A percentile compares a stretch with the other conserved stretches of the same genome.
phyloP scores from a whole-genome alignment of 257 asterid genomes.

The Eucommia ulmoides region DNA sequence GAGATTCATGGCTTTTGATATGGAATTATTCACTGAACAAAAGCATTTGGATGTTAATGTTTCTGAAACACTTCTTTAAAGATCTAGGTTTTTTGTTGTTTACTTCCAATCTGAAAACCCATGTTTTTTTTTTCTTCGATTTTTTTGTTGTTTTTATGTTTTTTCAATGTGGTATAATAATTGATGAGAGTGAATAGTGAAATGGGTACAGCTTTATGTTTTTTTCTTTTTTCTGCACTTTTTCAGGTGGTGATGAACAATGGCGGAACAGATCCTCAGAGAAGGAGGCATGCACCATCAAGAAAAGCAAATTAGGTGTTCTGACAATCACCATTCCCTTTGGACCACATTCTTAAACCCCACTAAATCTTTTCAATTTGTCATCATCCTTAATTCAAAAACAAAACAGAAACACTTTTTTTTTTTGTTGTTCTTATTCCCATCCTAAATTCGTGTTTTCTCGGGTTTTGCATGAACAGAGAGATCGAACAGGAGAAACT shows the following conservation, averaged over 20 bases:
- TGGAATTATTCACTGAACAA: no score
- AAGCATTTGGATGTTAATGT: no score
- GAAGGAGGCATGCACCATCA: conserved; percentile 72
- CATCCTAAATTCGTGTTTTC: conserved; percentile 5
- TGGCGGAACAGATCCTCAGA: conserved; percentile 73
- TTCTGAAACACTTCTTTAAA: no score
- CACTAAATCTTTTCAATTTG: conserved; percentile 8
- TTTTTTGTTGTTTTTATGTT: no score
- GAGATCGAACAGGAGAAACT: conserved; percentile 25
- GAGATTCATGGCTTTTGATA: no score
- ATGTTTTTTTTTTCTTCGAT: no score
- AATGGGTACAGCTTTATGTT: conserved; percentile 36
- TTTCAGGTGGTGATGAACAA: conserved; percentile 93
- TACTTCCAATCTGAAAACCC: no score
- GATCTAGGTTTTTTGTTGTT: no score
- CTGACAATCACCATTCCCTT: conserved; percentile 29
- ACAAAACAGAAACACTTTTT: not conserved
- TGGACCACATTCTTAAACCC: conserved; percentile 47
- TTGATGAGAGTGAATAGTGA: no score
- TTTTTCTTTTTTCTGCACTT: conserved; percentile 32
- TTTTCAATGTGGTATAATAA: no score
- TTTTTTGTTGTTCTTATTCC: not conserved
- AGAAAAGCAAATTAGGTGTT: conserved; percentile 89
- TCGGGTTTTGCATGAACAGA: conserved; percentile 24
- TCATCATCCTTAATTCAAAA: conserved; percentile 1